phyloP scores from a whole-genome alignment of 2,329 filamentous ascomycete genomes.

The Septoria linicola region DNA sequence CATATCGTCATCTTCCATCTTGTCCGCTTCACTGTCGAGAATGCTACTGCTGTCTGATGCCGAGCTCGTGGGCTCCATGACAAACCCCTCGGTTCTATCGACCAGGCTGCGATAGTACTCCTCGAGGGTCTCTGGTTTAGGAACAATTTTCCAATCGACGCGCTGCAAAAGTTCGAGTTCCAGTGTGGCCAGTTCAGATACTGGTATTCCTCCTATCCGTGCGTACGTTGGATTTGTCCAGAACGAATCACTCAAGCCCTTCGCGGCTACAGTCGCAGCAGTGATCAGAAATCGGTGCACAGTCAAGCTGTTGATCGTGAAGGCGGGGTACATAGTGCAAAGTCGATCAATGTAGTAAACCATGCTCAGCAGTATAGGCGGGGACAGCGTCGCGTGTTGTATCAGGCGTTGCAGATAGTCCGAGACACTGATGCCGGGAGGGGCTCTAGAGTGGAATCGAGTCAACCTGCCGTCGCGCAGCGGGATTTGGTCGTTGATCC shows the following conservation, averaged over 20 bases:
- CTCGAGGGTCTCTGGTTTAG: slow-evolving; percentile 86
- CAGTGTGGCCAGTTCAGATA: slow-evolving; percentile 83
- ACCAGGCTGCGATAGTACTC: slow-evolving; percentile 91
- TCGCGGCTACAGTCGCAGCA: slow-evolving; percentile 90
- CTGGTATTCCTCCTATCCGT: slow-evolving; percentile 84
- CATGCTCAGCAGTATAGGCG: slow-evolving; percentile 94
- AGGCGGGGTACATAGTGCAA: slow-evolving; percentile 86
- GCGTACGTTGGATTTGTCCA: slow-evolving; percentile 99
- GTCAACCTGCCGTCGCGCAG: slow-evolving; percentile 83
- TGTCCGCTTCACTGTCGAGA: slow-evolving; percentile 17
- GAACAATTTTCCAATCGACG: slow-evolving; percentile 95
- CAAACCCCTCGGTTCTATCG: slow-evolving; percentile 61
- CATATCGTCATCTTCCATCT: slow-evolving; percentile 18
- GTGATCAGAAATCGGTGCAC: slow-evolving; percentile 97
- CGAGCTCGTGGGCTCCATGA: slow-evolving; percentile 44
- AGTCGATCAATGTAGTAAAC: slow-evolving; percentile 98
- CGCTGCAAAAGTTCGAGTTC: slow-evolving; percentile 91
- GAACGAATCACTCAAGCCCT: slow-evolving; percentile 93
- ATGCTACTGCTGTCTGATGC: slow-evolving; percentile 23
- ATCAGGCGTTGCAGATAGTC: slow-evolving; percentile 93
- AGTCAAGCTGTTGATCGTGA: slow-evolving; percentile 93
- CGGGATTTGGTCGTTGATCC: slow-evolving; percentile 85
- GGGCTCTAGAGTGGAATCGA: slow-evolving; percentile 78
- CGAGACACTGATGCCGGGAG: slow-evolving; percentile 88
- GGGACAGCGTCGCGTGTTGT: slow-evolving; percentile 87